Percentiles rank a stretch among this genome's conserved stretches.
Conservation (phyloP, 305 asterid species). For the Fraxinus velutina region DNA sequence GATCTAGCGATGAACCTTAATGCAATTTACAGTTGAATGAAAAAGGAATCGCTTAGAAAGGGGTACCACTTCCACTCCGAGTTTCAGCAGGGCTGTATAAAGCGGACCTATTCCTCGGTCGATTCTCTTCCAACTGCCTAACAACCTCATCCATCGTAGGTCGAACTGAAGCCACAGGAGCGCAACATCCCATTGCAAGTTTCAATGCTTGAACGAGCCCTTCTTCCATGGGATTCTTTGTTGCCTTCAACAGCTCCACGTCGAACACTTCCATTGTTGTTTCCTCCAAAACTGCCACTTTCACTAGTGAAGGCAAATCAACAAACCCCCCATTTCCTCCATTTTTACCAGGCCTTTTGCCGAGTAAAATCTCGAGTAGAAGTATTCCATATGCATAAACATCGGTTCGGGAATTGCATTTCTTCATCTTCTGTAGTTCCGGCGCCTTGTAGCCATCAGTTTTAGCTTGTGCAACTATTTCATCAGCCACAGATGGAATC, state of each 20-base stretch:
- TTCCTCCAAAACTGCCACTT: constrained; percentile 94
- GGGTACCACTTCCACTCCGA: constrained; percentile 92
- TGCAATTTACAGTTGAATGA: constrained; percentile 25
- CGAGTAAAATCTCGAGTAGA: constrained; percentile 81
- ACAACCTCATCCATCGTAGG: constrained; percentile 94
- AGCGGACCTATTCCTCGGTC: constrained; percentile 92
- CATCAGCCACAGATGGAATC: constrained; percentile 79
- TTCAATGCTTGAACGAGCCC: constrained; percentile 90
- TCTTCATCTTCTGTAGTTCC: constrained; percentile 90
- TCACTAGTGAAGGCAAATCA: constrained; percentile 86
- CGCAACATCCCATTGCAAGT: constrained; percentile 98
- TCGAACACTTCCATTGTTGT: constrained; percentile 96
- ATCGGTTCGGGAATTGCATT: constrained; percentile 78
- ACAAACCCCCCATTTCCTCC: constrained; percentile 60
- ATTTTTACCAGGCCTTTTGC: constrained; percentile 68
- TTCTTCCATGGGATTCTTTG: constrained; percentile 93
- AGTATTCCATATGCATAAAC: constrained; percentile 90
- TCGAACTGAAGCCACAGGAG: constrained; percentile 81
- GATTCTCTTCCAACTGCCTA: constrained; percentile 90
- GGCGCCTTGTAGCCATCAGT: constrained; percentile 91
- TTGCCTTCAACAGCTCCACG: constrained; percentile 72
- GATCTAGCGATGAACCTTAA: constrained; percentile 20
- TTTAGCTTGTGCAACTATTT: constrained; percentile 66
- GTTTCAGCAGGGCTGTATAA: constrained; percentile 96
- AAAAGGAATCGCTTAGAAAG: constrained; percentile 45